Conservation (phyloP, 2,329 filamentous ascomycete species). For the Beauveria scarabaeidicola region DNA sequence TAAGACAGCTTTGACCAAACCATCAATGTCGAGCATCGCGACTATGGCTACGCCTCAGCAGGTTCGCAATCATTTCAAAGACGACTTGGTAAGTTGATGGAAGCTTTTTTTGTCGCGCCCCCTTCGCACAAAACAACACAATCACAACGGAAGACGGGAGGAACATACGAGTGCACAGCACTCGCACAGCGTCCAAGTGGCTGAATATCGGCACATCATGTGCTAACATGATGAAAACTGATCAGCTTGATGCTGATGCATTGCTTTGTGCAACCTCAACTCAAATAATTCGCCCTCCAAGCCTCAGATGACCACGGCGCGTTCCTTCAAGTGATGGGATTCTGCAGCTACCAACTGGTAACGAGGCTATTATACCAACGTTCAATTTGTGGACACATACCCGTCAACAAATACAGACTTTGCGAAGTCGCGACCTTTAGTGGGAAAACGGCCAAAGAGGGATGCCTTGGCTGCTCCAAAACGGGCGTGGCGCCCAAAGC, state of each 20-base stretch:
- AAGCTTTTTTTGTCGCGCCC: slow-evolving; percentile 7
- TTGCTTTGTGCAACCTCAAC: background rate
- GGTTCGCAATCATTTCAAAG: slow-evolving; percentile 22
- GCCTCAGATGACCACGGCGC: background rate
- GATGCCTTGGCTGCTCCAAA: slow-evolving; percentile 10
- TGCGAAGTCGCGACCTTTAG: background rate
- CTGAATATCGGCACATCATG: background rate
- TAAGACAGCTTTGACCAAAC: background rate
- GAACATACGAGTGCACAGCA: background rate
- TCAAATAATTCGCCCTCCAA: background rate
- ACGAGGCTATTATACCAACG: background rate
- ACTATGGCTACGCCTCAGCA: slow-evolving; percentile 24
- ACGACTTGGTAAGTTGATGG: slow-evolving; percentile 23
- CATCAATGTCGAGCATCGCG: slow-evolving; percentile 17
- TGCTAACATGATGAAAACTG: background rate
- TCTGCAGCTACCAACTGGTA: background rate
- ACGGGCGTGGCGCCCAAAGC: background rate
- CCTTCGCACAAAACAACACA: background rate
- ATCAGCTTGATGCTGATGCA: background rate
- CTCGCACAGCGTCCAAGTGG: background rate
- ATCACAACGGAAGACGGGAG: background rate
- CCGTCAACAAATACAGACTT: background rate
- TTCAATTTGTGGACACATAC: background rate
- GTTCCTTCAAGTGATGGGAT: slow-evolving; percentile 1
- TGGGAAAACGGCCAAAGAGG: background rate